Evolutionary conservation across 2,329 filamentous ascomycete species (phyloP), one percentile per base, ranked within the genome.

Genomic region (Cladosporium sp.): DNA sequence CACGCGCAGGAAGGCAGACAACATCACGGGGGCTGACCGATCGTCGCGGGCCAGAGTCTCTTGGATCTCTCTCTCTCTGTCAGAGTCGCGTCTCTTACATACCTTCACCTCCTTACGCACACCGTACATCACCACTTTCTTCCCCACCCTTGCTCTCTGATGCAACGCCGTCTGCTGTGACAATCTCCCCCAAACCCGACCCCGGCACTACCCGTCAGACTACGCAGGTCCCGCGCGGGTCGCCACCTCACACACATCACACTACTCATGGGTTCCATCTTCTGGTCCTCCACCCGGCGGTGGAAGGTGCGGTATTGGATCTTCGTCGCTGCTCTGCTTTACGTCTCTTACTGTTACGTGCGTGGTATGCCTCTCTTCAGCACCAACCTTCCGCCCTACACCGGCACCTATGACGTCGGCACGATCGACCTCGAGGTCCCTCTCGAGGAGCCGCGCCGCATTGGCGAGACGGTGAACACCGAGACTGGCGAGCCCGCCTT

Each of bases 371-470:
- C 72, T 7, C 64, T 74, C n/a, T 64, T 75, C 41, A 70, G 67
- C 46, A 67, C 65, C 34, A 66, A 67, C 13, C 64, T 76, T 14
- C 73, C 73, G 34, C 52, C 59, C 16, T 74, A 75, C 52, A 70
- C 70, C 3, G 73, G 73, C 32, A 59, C 63, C 3, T 69, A 72
- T 58, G 66, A 71, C 45, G 72, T 76, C 16, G 73, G 73, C 7
- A 66, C 70, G 10, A 60, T 75, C 31, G 73, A 76, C 58, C 55
- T 76, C 22, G 73, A 76, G 53, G 68, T 58, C 5, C 65, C 70
- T 3, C 66, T 67, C 51, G 65, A 71, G 19, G 55, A 66, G 35
- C 56, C 66, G 42, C 63, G 66, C 40, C 62, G 65, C 10, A 59
- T 74, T 4, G 63, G 63, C 54, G 62, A 69, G n/a, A 68, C 64